phyloP scores from a whole-genome alignment of 345 rosid genomes.

The Eucalyptus regnans region DNA sequence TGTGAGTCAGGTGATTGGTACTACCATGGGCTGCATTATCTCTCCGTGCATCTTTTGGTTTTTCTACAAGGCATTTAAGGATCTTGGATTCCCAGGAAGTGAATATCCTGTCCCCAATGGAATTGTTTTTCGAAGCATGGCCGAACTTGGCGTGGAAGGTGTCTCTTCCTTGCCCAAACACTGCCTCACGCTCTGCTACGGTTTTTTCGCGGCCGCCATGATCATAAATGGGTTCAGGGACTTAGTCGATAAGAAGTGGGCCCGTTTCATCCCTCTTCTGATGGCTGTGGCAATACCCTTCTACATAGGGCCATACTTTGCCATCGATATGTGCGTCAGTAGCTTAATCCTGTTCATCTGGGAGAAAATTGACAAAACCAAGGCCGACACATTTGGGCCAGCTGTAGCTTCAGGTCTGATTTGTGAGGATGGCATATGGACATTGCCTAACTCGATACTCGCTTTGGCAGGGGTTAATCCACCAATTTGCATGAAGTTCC shows the following conservation, averaged over 20 bases:
- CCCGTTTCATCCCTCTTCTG: constrained; percentile 18
- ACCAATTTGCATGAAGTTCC: too few species aligned
- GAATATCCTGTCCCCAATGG: background rate
- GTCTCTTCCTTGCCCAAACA: background rate
- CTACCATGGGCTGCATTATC: constrained; percentile 8
- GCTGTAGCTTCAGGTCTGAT: constrained; percentile 25
- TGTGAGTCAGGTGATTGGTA: constrained; percentile 15
- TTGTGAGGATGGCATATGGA: constrained; percentile 25
- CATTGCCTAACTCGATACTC: constrained; percentile 12
- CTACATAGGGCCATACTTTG: constrained; percentile 22
- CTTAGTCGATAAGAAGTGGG: background rate
- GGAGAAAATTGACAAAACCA: constrained; percentile 9
- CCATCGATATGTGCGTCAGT: constrained; percentile 30
- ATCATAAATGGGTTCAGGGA: constrained; percentile 13
- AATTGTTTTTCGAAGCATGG: background rate
- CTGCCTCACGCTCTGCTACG: constrained; percentile 15
- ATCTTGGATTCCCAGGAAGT: background rate
- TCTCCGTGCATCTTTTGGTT: constrained; percentile 6
- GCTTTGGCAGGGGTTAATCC: background rate
- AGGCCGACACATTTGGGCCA: constrained; percentile 7
- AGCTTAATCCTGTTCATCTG: constrained; percentile 11
- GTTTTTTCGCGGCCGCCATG: constrained; percentile 17
- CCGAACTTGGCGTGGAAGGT: constrained; percentile 1
- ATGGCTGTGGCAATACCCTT: constrained; percentile 37
- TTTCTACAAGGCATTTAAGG: constrained; percentile 10